Base-by-base conservation (phyloP, 2,329 filamentous ascomycete species). In the Ascochyta clinopodiicola region DNA sequence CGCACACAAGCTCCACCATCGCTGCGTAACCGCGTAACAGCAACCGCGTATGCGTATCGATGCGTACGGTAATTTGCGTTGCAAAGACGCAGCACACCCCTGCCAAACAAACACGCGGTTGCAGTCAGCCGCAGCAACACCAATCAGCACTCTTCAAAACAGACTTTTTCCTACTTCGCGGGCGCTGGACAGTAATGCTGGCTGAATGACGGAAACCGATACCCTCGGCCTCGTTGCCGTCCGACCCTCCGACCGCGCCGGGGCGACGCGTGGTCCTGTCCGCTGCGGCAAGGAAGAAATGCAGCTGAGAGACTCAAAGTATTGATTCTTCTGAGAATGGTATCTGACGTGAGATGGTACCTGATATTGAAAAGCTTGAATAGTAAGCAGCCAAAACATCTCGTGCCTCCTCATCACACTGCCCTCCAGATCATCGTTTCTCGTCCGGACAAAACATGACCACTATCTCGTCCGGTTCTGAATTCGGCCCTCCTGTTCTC, bases 1-100 rank as follows among this genome's bases (percentile, higher is more conserved):
- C 46, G n/a, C 31, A 27, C n/a, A 6, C 9, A 24, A 34, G 43
- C 32, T 34, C 38, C 44, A 39, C n/a, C 17, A 1, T 32, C 31
- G 13, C 31, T 32, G 31, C 6, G n/a, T 34, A 5, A 12, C 37
- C n/a, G 40, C 40, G 40, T 36, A 50, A 31, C 10, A 17, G 17
- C 17, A 17, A 17, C 17, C 32, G 46, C 46, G 46, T 56, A 51
- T 51, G 17, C 46, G 52, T 38, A 50, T 46, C 3, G 15, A 24
- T 37, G 40, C 44, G 32, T 44, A 39, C 27, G 31, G 12, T 24
- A 38, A 46, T 19, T 24, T 47, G 32, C 44, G 31, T 53, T 35
- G 15, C 13, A 27, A 35, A 36, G 36, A 24, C 43, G 25, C 25
- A 6, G 7, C 7, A 9, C 9, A 29, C 12, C 27, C 27, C 8